Base-by-base conservation (phyloP, 2,329 filamentous ascomycete genomes). In the Cryphonectria naterciae region DNA sequence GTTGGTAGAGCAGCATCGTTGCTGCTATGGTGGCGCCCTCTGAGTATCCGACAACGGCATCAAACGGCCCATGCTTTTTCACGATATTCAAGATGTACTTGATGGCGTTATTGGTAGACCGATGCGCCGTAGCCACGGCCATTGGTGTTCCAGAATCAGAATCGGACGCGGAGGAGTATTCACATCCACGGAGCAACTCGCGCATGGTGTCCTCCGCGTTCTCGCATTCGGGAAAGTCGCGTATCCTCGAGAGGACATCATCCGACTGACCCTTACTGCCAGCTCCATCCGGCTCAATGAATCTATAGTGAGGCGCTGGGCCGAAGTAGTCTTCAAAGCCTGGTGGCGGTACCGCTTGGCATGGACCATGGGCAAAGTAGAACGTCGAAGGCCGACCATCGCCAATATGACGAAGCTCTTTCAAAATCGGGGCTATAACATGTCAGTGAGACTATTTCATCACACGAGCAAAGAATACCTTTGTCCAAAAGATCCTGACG, bases 251-350 rank as follows among this genome's bases (percentile, higher is more conserved):
- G 2, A 68, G 58, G 1, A 68, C 66, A 37, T 68, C 82, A 60
- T 84, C 84, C 13, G 84, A 77, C 19, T 81, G 75, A 6, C 78
- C 78, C 52, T 81, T 78, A 70, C 83, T 83, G 39, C 84, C 81
- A 65, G 81, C 81, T 43, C 85, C 81, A 60, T 83, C 82, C 4
- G 83, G 82, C 73, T 86, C 83, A 70, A 88, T 86, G 77, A 88
- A 88, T 41, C 87, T 84, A 77, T 83, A 88, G 74, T 87, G 85
- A 10, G 87, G 87, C 0, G 84, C 84, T 6, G 82, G 81, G 19
- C 87, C 87, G 76, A 89, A 89, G 77, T 86, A 89, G 63, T 86
- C 82, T 69, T 87, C 85, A 70, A 87, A 89, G 0, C 86, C 86
- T 25, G 83, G 77, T 0, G 87, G 87, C 5, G 87, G 70, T 1